These are phyloP conservation scores for Cladosporium velox DNA, from an alignment of 2,329 filamentous ascomycete genomes.

Conservation along the genomic window DNA sequence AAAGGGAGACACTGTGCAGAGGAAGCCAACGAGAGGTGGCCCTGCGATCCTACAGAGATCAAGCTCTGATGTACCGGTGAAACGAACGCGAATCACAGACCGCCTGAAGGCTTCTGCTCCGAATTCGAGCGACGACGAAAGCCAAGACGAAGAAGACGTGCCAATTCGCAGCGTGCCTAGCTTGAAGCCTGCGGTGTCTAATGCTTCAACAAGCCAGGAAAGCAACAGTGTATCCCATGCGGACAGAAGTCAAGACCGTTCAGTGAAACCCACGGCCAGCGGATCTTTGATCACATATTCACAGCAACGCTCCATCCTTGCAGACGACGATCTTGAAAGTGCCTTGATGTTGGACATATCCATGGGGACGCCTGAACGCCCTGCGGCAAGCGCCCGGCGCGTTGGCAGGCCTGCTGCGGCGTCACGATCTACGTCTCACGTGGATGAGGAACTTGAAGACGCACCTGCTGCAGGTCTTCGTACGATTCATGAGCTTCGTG, in stretches of 20 bases:
- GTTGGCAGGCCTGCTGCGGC: conserved; percentile 21
- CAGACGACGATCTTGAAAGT: conserved; percentile 51
- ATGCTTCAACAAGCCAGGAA: not conserved
- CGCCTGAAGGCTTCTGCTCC: conserved; percentile 36
- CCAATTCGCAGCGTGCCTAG: not conserved
- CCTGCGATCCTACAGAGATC: conserved; percentile 1
- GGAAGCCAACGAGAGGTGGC: not conserved
- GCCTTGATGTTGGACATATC: conserved; percentile 37
- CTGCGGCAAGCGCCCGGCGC: conserved; percentile 28
- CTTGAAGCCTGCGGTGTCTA: not conserved
- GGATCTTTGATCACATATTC: conserved; percentile 56
- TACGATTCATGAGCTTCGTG: conserved; percentile 63
- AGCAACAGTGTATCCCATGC: not conserved
- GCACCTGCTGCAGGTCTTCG: conserved; percentile 48
- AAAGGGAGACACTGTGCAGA: not conserved
- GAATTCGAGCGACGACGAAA: conserved; percentile 28
- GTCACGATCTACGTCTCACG: conserved; percentile 25
- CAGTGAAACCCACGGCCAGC: conserved; percentile 2
- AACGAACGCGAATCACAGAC: conserved; percentile 35
- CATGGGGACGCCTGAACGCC: conserved; percentile 28
- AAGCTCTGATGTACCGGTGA: conserved; percentile 15
- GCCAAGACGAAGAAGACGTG: conserved; percentile 24
- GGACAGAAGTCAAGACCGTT: not conserved
- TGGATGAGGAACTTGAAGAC: conserved; percentile 48
- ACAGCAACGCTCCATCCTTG: conserved; percentile 60